Evolutionary conservation across 345 rosid species (phyloP).

Genomic region (Populus tremula): DNA sequence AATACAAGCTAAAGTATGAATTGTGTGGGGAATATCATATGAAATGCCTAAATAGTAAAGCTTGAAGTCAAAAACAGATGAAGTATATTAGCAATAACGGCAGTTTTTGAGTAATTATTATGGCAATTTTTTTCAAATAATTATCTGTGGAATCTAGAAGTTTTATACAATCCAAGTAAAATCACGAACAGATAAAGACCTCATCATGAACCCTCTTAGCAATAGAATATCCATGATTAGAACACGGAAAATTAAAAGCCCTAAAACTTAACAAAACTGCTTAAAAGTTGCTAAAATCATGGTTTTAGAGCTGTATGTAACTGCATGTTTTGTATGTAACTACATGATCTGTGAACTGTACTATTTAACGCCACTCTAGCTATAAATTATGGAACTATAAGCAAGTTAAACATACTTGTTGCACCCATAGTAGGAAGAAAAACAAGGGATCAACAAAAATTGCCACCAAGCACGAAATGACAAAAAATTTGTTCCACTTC

Average conservation of each 20-base stretch:
- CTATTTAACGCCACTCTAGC: background rate
- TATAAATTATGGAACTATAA: background rate
- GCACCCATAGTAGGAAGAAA: slow-evolving; percentile 60
- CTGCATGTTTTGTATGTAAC: background rate
- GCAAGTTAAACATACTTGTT: slow-evolving; percentile 38
- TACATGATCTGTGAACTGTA: background rate
- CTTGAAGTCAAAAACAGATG: background rate
- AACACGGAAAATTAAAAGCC: background rate
- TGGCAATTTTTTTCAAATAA: background rate
- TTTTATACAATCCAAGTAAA: background rate
- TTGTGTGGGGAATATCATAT: background rate
- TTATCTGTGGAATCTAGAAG: background rate
- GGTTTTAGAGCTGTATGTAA: background rate
- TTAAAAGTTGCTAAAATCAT: background rate
- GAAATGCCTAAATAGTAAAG: background rate
- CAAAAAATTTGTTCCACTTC: slow-evolving; percentile 66
- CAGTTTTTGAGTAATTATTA: background rate
- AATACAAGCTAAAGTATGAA: background rate
- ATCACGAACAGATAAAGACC: background rate
- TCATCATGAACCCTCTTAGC: background rate
- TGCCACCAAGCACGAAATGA: slow-evolving; percentile 66
- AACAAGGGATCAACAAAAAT: slow-evolving; percentile 79
- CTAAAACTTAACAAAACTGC: background rate
- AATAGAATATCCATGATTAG: background rate
- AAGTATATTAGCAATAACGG: background rate